These are phyloP conservation scores for Diplodia corticola DNA, from an alignment of 2,329 filamentous ascomycete species.

Conservation along the genomic window DNA sequence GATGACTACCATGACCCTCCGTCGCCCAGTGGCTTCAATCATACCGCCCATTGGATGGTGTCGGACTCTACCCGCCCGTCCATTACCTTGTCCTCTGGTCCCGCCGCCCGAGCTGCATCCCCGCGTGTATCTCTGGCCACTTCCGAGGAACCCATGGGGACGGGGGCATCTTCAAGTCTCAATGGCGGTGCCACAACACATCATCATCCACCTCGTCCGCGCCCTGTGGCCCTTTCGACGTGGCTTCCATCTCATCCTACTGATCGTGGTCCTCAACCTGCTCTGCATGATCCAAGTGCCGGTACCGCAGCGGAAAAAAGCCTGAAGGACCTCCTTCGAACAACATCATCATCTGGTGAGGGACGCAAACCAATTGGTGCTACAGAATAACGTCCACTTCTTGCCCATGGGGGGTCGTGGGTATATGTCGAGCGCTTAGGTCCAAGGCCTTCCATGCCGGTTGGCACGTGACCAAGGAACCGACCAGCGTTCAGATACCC, in stretches of 20 bases:
- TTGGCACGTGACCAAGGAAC: neutral
- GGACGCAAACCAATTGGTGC: neutral
- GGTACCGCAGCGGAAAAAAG: constrained; percentile 2
- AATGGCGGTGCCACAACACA: neutral
- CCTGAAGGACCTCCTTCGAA: constrained; percentile 8
- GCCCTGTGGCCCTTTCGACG: neutral
- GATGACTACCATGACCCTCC: neutral
- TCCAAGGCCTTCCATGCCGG: neutral
- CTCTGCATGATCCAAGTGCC: neutral
- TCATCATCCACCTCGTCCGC: neutral
- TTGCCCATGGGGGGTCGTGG: neutral
- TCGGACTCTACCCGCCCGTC: neutral
- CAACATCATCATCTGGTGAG: neutral
- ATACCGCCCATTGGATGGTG: constrained; percentile 15
- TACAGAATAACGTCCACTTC: neutral
- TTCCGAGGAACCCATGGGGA: constrained; percentile 7
- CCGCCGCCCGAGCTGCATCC: constrained; percentile 12
- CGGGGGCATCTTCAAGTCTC: neutral
- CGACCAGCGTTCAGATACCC: neutral
- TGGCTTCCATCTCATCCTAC: constrained; percentile 10
- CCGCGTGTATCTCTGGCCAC: constrained; percentile 19
- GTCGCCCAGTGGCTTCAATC: neutral
- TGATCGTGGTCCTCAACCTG: neutral
- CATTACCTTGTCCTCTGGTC: constrained; percentile 13
- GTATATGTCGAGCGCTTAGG: neutral